Conservation (phyloP, 768 basidiomycete genomes). For the Lanmaoa rubissima region DNA sequence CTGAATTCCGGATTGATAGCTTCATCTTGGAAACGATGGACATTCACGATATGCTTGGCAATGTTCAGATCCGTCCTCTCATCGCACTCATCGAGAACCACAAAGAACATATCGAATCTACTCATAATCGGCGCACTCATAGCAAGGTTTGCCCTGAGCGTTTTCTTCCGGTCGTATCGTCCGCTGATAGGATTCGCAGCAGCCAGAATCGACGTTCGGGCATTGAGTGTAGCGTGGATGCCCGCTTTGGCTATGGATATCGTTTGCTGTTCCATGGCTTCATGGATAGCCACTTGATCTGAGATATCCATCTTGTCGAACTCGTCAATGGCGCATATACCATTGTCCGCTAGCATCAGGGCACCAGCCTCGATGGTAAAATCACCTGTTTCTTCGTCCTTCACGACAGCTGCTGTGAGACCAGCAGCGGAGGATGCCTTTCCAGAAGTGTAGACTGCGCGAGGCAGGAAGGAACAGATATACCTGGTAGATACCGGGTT, state of each 20-base stretch:
- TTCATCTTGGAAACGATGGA: slow-evolving; percentile 92
- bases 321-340: slow-evolving; percentile 99
- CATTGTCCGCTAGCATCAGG: slow-evolving; percentile 98
- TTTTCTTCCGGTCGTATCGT: slow-evolving; percentile 93
- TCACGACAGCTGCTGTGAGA: slow-evolving; percentile 97
- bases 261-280: slow-evolving; percentile 99
- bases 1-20: slow-evolving; percentile 97
- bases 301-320: slow-evolving; percentile 99
- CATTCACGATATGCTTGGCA: slow-evolving; percentile 95
- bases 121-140: slow-evolving; percentile 99
- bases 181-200: slow-evolving; percentile 98
- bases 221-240: slow-evolving; percentile 97
- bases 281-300: slow-evolving; percentile 98
- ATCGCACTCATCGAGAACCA: slow-evolving; percentile 96
- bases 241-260: slow-evolving; percentile 99
- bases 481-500: slow-evolving; percentile 54
- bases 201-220: slow-evolving; percentile 94
- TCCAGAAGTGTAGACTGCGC: slow-evolving; percentile 98
- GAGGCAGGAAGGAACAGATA: slow-evolving; percentile 95
- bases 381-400: slow-evolving; percentile 98
- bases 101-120: slow-evolving; percentile 96
- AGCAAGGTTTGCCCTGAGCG: slow-evolving; percentile 86
- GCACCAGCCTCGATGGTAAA: slow-evolving; percentile 99
- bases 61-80: slow-evolving; percentile 90
- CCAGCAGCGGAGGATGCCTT: slow-evolving; percentile 99